Evolutionary conservation across 164 flowering plant genomes (phyloP).

Genomic region (Euptelea pleiosperma): DNA sequence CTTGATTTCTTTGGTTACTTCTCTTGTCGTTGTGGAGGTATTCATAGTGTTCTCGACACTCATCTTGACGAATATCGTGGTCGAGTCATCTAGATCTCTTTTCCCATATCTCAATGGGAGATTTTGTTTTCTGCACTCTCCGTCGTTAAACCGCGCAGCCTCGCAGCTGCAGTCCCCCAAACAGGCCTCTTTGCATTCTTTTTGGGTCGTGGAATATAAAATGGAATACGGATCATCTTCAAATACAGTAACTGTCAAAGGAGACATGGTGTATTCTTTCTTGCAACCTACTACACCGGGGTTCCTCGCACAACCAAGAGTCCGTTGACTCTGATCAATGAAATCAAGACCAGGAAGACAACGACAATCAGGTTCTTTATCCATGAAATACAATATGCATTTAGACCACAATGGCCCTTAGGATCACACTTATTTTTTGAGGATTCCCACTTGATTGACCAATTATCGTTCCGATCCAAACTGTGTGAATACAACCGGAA

Average conservation of each 20-base stretch:
- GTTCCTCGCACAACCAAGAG: background rate
- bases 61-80: background rate
- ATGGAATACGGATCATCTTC: background rate
- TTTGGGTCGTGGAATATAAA: background rate
- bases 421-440: background rate
- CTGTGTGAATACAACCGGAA: too few relatives aligned
- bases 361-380: constrained; percentile 6
- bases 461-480: too few relatives aligned
- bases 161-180: constrained; percentile 5
- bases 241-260: background rate
- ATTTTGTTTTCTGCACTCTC: constrained; percentile 2
- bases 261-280: background rate
- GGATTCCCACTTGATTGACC: background rate
- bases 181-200: background rate
- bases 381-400: constrained; percentile 11
- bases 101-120: constrained; percentile 6
- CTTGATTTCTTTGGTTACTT: background rate
- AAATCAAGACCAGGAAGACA: constrained; percentile 1
- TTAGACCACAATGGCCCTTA: constrained; percentile 17
- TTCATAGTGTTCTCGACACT: too few relatives aligned
- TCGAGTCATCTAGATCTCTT: background rate
- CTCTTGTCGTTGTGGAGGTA: background rate
- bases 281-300: background rate
- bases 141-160: background rate
- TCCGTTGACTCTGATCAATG: background rate